Percentiles rank a stretch among this genome's conserved stretches.
Conservation (phyloP, 2,329 filamentous ascomycete genomes). For the Neofusicoccum umdonicola region DNA sequence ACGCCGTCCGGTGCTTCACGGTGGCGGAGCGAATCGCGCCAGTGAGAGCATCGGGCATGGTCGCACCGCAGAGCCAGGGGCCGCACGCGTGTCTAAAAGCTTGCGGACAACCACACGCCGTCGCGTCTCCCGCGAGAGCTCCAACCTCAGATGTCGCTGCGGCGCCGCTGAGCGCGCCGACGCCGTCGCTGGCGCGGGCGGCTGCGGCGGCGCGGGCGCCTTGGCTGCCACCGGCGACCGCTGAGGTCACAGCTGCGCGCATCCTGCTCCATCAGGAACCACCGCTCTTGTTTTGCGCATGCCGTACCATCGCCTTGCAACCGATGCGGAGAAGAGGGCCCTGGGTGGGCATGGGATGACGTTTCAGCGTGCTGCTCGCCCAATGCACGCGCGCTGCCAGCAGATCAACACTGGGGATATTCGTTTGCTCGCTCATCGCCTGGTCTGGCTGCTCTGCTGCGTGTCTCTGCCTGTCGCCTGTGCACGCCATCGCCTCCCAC, state of each 20-base stretch:
- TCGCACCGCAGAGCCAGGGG: slow-evolving; percentile 3
- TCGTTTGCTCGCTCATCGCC: background rate
- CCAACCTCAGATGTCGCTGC: background rate
- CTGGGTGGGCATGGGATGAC: background rate
- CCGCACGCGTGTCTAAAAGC: background rate
- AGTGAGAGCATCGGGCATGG: background rate
- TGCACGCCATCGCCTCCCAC: background rate
- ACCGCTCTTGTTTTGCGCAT: background rate
- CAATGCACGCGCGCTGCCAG: background rate
- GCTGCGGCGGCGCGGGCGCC: too few relatives aligned
- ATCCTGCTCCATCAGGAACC: background rate
- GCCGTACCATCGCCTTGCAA: background rate
- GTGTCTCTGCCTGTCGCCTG: background rate
- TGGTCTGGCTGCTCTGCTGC: background rate
- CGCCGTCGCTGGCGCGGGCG: too few relatives aligned
- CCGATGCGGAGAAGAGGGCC: background rate
- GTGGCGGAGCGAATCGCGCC: background rate
- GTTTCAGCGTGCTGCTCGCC: background rate
- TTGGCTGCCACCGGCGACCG: background rate
- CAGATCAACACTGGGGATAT: background rate
- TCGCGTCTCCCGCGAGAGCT: background rate
- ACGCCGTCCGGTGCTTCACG: background rate
- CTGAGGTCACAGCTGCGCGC: background rate
- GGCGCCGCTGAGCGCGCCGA: too few relatives aligned
- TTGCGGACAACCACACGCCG: background rate